Evolutionary conservation across 2,329 filamentous ascomycete species (phyloP).

Genomic region (Colletotrichum eleusines): DNA sequence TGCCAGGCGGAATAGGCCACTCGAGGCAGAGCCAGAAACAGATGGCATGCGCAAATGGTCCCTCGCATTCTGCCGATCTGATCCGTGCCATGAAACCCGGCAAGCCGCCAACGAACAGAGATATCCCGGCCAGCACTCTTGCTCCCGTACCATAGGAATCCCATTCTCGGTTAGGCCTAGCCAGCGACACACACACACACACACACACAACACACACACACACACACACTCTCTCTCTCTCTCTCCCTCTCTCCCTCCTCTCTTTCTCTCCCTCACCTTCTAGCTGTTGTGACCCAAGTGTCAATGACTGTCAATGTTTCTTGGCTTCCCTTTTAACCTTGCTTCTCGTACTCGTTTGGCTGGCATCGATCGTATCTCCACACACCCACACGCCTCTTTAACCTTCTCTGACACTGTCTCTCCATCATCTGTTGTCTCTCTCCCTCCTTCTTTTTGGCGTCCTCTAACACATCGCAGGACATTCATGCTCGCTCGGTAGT

Average conservation of each 20-base stretch:
- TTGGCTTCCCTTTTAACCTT: constrained; percentile 29
- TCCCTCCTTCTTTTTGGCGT: constrained; percentile 25
- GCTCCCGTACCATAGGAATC: constrained; percentile 13
- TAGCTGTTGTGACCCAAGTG: constrained; percentile 13
- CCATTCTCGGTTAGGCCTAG: constrained; percentile 28
- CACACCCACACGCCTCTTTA: constrained; percentile 26
- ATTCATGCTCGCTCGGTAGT: constrained; percentile 9
- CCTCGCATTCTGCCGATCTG: constrained; percentile 25
- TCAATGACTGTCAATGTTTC: constrained; percentile 29
- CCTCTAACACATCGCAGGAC: constrained; percentile 25
- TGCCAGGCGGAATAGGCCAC: constrained; percentile 18
- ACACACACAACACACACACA: too few species aligned
- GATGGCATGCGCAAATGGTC: constrained; percentile 39
- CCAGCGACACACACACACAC: constrained; percentile 4
- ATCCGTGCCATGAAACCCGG: constrained; percentile 39
- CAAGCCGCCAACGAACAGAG: constrained; percentile 22
- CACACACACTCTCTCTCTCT: too few species aligned
- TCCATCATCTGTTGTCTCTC: constrained; percentile 26
- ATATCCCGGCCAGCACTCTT: constrained; percentile 27
- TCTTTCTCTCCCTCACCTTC: not conserved
- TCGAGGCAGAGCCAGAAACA: constrained; percentile 33
- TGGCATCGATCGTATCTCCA: constrained; percentile 21
- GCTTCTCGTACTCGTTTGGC: constrained; percentile 41
- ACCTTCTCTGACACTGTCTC: constrained; percentile 39
- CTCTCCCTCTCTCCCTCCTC: not conserved